Base-by-base conservation (phyloP, 441 rosid genomes). In the Kokia cookei region DNA sequence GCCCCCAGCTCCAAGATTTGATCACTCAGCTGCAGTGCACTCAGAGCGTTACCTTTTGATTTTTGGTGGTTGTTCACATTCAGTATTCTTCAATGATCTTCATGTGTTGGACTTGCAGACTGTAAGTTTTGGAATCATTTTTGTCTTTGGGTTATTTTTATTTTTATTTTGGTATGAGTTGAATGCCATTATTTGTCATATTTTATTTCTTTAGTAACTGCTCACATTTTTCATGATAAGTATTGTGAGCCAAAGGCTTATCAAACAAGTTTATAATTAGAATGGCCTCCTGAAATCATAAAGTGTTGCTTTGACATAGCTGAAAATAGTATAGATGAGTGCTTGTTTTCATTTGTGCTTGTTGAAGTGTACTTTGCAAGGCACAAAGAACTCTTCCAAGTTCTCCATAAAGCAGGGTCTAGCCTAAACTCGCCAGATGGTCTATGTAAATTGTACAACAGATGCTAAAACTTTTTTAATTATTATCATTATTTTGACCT, bases 51-150 rank as follows among this genome's bases (percentile, higher is more conserved):
- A 96, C 86, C 96, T 96, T 80, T 50, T 96, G 66, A 82, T 96
- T 66, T 96, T 92, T 75, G 97, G 99, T 67, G 99, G 99, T 61
- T 91, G 98, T 79, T 96, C 98, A 61, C 97, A 93, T 85, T 92
- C 99, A 1, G 71, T 91, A 65, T 96, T 93, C 84, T 96, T 88
- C 82, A 89, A 65, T 80, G 99, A 96, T 85, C 97, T 93, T 72
- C 93, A 93, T 79, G 88, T 96, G 75, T 86, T 96, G 69, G 99
- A 96, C 84, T 84, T 96, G 85, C 91, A 86, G 78, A 86, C 90
- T 13, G 98, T 93, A 85, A 87, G 98, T 76, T 48, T 59, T 73
- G 63, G 40, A 15, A 50, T 17, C 50, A 22, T 17, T 69, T 75
- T 51, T 2, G 3, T 8, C 13, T 58, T 13, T 14, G 63, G 8